Conservation (phyloP, 495 filamentous ascomycete species). For the Halenospora varia region DNA sequence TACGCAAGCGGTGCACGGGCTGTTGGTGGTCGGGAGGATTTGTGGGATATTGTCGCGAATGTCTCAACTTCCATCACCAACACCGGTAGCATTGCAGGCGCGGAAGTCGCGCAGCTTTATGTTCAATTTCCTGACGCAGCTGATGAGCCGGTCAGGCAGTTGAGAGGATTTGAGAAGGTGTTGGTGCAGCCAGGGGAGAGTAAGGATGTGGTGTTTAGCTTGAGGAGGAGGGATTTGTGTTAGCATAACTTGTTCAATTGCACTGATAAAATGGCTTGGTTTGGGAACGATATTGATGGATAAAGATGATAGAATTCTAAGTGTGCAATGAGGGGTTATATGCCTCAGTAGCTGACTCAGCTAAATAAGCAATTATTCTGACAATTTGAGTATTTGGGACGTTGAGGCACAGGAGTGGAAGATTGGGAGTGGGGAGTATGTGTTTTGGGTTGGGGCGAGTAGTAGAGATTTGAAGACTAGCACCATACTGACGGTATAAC, state of each 20-base stretch:
- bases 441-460: constrained; percentile 56
- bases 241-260: no score
- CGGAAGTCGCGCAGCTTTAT: constrained; percentile 67
- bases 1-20: constrained; percentile 38
- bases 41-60: constrained; percentile 49
- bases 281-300: no score
- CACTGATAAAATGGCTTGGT: no score
- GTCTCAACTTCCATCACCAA: constrained; percentile 56
- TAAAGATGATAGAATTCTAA: no score
- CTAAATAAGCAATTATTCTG: no score
- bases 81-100: constrained; percentile 46
- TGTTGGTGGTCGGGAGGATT: constrained; percentile 60
- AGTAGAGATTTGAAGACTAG: constrained; percentile 51
- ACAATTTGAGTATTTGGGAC: constrained; percentile 70
- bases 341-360: no score
- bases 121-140: constrained; percentile 32
- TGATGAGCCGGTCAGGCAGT: constrained; percentile 44
- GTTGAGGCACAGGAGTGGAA: constrained; percentile 54
- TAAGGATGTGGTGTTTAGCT: constrained; percentile 43
- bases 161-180: constrained; percentile 41
- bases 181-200: constrained; percentile 50
- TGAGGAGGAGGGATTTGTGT: constrained; percentile 60
- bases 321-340: no score
- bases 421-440: constrained; percentile 41
- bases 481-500: not conserved